Conservation (phyloP, 1,284 basidiomycete species). For the Violaceomyces palustris region DNA sequence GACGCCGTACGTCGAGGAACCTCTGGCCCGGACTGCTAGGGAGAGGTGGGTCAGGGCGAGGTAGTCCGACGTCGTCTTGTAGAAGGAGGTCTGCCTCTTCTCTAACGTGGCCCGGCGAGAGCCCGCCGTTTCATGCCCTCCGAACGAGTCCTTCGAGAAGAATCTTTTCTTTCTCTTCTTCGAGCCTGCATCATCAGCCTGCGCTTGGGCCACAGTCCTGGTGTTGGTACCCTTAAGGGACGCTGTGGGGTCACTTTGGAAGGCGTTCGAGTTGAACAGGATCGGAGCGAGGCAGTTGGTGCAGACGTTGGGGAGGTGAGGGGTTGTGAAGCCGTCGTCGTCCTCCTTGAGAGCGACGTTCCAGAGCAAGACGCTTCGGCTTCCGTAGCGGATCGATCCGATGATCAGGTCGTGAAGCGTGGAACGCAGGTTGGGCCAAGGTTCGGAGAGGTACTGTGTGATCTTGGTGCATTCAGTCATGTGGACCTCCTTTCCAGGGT, state of each 20-base stretch:
- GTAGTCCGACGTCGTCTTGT: conserved; percentile 23
- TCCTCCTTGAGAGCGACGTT: conserved; percentile 28
- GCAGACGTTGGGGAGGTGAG: conserved; percentile 29
- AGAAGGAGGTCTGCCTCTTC: neutral
- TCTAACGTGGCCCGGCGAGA: neutral
- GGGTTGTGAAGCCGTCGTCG: conserved; percentile 33
- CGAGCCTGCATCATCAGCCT: conserved; percentile 1
- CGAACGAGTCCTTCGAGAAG: conserved; percentile 8
- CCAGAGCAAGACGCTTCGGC: conserved; percentile 23
- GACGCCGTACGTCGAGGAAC: neutral
- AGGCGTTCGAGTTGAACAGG: conserved; percentile 11
- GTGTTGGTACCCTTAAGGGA: conserved; percentile 1
- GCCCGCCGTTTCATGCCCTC: too few relatives aligned
- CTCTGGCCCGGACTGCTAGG: conserved; percentile 17
- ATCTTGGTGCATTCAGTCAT: conserved; percentile 34
- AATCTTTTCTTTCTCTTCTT: conserved; percentile 5
- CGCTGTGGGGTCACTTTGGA: neutral
- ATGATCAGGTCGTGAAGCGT: conserved; percentile 16
- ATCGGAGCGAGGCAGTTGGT: conserved; percentile 32
- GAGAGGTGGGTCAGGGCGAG: conserved; percentile 25
- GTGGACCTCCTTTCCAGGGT: conserved; percentile 13
- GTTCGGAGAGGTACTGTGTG: conserved; percentile 31
- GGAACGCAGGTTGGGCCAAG: conserved; percentile 38
- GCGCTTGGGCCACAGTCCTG: conserved; percentile 7
- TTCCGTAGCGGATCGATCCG: conserved; percentile 23